Evolutionary conservation across 441 rosid genomes (phyloP).

Genomic region (California macrophylla): DNA sequence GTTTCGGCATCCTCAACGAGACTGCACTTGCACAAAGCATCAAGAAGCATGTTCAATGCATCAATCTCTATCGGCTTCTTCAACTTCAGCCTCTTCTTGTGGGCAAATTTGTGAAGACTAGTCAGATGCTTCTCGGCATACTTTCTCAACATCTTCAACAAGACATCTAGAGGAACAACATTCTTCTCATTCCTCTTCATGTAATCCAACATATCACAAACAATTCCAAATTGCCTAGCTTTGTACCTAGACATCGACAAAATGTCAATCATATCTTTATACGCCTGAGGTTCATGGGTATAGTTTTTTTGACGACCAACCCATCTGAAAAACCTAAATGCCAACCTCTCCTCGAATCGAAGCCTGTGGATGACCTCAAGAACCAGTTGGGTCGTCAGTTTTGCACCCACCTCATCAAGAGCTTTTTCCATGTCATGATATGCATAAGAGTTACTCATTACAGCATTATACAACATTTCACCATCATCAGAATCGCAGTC

Average conservation of each 20-base stretch:
- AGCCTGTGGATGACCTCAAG: slow-evolving; percentile 51
- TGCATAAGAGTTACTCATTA: slow-evolving; percentile 33
- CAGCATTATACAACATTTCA: slow-evolving; percentile 34
- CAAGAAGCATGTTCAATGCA: slow-evolving; percentile 71
- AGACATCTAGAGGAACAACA: slow-evolving; percentile 45
- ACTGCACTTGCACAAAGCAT: slow-evolving; percentile 79
- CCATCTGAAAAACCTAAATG: slow-evolving; percentile 74
- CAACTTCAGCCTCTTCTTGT: slow-evolving; percentile 71
- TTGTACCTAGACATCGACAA: slow-evolving; percentile 72
- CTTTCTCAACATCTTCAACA: slow-evolving; percentile 48
- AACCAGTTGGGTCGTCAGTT: slow-evolving; percentile 48
- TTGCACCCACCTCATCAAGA: slow-evolving; percentile 43
- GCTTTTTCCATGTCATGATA: slow-evolving; percentile 46
- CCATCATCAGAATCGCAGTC: slow-evolving; percentile 12
- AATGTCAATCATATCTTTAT: slow-evolving; percentile 68
- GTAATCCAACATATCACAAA: slow-evolving; percentile 72
- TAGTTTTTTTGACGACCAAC: slow-evolving; percentile 50
- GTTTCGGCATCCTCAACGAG: slow-evolving; percentile 58
- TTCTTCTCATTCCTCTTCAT: slow-evolving; percentile 55
- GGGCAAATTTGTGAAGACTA: slow-evolving; percentile 73
- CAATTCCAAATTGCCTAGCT: slow-evolving; percentile 61
- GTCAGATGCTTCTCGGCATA: slow-evolving; percentile 69
- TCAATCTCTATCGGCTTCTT: slow-evolving; percentile 85
- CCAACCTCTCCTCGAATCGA: slow-evolving; percentile 62
- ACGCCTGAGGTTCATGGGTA: slow-evolving; percentile 49